These are phyloP conservation scores for Cicer judaicum DNA, from an alignment of 306 rosid species.

Conservation along the genomic window DNA sequence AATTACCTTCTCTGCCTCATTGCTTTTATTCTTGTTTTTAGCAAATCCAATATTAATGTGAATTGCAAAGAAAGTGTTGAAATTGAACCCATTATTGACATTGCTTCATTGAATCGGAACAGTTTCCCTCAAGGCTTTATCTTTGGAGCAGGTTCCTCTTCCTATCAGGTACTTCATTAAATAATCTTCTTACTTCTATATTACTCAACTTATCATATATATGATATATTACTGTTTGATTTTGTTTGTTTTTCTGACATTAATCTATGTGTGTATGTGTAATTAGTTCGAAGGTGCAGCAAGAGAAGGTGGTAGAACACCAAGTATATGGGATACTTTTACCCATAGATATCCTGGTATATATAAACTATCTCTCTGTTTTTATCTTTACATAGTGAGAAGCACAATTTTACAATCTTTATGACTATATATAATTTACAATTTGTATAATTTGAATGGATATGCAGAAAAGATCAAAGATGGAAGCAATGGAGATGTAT, in stretches of 20 bases:
- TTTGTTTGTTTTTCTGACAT: no score
- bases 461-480: constrained; percentile 15
- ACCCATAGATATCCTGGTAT: constrained; percentile 45
- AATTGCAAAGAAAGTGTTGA: background rate
- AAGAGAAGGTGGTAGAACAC: constrained; percentile 52
- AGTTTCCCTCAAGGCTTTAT: constrained; percentile 50
- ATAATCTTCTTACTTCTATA: no score
- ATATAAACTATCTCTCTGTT: background rate
- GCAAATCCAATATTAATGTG: background rate
- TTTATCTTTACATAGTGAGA: background rate
- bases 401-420: background rate
- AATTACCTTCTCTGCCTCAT: constrained; percentile 12
- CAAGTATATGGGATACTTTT: constrained; percentile 60
- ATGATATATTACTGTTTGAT: no score
- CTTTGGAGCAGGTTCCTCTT: constrained; percentile 49
- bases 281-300: constrained; percentile 66
- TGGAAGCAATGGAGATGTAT: constrained; percentile 21
- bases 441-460: background rate
- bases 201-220: no score
- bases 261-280: no score
- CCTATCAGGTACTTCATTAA: constrained; percentile 46
- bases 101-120: constrained; percentile 43
- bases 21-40: background rate
- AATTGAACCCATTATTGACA: constrained; percentile 2
- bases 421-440: background rate